These are phyloP conservation scores for Neocucurbitaria cava DNA, from an alignment of 2,329 filamentous ascomycete species.

Conservation along the genomic window DNA sequence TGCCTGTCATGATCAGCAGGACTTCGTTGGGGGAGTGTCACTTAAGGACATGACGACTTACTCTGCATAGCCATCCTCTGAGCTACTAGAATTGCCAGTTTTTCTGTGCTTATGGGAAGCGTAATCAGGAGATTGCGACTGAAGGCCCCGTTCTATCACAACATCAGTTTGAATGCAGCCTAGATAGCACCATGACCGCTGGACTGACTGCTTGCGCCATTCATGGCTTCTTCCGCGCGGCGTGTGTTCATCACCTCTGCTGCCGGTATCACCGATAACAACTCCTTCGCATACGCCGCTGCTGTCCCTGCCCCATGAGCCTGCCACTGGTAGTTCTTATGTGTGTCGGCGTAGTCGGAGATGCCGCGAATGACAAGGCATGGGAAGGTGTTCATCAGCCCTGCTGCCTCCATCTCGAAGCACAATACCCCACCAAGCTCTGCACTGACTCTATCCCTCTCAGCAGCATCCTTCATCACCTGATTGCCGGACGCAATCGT, in stretches of 20 bases:
- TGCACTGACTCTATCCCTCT: conserved; percentile 45
- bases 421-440: conserved; percentile 23
- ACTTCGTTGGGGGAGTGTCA: neutral
- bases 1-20: too few relatives aligned
- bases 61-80: neutral
- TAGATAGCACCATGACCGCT: neutral
- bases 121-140: neutral
- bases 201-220: neutral
- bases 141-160: neutral
- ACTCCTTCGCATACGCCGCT: conserved; percentile 22
- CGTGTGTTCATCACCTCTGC: neutral
- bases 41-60: neutral
- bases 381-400: conserved; percentile 31
- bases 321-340: conserved; percentile 27
- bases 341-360: conserved; percentile 27
- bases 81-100: neutral
- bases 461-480: conserved; percentile 50
- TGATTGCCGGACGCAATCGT: conserved; percentile 51
- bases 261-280: conserved; percentile 13
- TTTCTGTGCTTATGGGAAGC: neutral
- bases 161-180: neutral
- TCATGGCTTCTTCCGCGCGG: neutral
- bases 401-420: conserved; percentile 33
- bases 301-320: conserved; percentile 20
- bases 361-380: conserved; percentile 28